phyloP scores from a whole-genome alignment of 2,329 filamentous ascomycete genomes.

The Teratosphaeria viscida region DNA sequence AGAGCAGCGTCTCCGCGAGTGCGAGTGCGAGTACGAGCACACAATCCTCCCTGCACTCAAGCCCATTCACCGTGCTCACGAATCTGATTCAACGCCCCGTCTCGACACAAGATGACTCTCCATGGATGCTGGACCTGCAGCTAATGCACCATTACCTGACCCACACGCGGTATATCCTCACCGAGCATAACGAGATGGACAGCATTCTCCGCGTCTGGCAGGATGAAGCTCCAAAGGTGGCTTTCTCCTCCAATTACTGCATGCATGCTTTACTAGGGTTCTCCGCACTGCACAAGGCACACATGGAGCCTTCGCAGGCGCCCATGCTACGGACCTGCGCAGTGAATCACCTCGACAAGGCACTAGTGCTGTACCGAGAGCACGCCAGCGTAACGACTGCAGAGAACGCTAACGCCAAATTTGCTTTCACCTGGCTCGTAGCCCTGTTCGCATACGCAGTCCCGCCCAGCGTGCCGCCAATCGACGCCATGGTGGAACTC shows the following conservation, averaged over 20 bases:
- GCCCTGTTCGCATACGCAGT: constrained; percentile 20
- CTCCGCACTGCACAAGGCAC: constrained; percentile 20
- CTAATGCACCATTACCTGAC: constrained; percentile 23
- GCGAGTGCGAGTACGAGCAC: constrained; percentile 3
- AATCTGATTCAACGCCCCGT: constrained; percentile 16
- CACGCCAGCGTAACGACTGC: constrained; percentile 9
- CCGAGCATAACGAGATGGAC: constrained; percentile 13
- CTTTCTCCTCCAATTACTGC: constrained; percentile 18
- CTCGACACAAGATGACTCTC: constrained; percentile 9
- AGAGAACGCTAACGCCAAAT: constrained; percentile 20
- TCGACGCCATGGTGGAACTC: constrained; percentile 21
- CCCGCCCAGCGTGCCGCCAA: constrained; percentile 17
- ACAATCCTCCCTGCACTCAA: constrained; percentile 1
- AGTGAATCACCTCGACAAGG: constrained; percentile 22
- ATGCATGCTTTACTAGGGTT: constrained; percentile 23
- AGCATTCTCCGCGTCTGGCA: constrained; percentile 18
- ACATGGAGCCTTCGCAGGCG: constrained; percentile 13
- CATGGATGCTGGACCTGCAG: constrained; percentile 20
- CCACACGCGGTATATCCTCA: constrained; percentile 15
- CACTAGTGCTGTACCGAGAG: constrained; percentile 16
- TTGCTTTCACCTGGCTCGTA: constrained; percentile 19
- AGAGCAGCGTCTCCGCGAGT: constrained; percentile 6
- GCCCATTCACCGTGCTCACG: constrained; percentile 15
- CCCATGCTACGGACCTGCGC: constrained; percentile 16
- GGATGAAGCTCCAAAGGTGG: constrained; percentile 17